phyloP scores from a whole-genome alignment of 2,329 filamentous ascomycete species.

The Cadophora sp. region DNA sequence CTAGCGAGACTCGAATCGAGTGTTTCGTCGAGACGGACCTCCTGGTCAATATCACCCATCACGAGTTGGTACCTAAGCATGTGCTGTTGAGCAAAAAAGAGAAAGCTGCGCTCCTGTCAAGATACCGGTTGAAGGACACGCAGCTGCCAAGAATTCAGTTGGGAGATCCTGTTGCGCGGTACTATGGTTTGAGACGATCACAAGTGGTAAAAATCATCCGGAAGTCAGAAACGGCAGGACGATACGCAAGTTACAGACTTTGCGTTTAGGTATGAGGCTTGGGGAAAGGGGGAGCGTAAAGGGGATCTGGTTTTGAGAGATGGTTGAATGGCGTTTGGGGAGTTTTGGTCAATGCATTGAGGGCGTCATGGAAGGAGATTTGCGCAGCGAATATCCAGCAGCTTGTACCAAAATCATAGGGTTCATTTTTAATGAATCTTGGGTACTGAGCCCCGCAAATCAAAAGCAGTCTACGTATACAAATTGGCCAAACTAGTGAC shows the following conservation, averaged over 20 bases:
- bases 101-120: constrained; percentile 82
- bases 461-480: neutral
- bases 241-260: constrained; percentile 92
- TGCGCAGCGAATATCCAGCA: constrained; percentile 28
- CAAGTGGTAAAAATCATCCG: constrained; percentile 99
- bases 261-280: constrained; percentile 58
- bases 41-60: constrained; percentile 96
- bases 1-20: constrained; percentile 82
- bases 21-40: constrained; percentile 96
- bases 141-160: constrained; percentile 92
- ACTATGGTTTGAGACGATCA: constrained; percentile 86
- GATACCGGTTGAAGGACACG: constrained; percentile 96
- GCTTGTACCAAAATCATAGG: constrained; percentile 26
- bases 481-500: neutral
- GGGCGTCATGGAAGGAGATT: constrained; percentile 34
- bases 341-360: constrained; percentile 24
- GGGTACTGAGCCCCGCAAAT: constrained; percentile 7
- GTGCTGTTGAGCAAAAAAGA: constrained; percentile 89
- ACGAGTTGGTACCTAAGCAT: constrained; percentile 95
- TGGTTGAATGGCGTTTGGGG: constrained; percentile 29
- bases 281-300: neutral
- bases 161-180: constrained; percentile 90
- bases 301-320: neutral
- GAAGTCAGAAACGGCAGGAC: constrained; percentile 91
- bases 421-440: constrained; percentile 3